phyloP scores from a whole-genome alignment of 306 rosid genomes.

The Quillaja saponaria region DNA sequence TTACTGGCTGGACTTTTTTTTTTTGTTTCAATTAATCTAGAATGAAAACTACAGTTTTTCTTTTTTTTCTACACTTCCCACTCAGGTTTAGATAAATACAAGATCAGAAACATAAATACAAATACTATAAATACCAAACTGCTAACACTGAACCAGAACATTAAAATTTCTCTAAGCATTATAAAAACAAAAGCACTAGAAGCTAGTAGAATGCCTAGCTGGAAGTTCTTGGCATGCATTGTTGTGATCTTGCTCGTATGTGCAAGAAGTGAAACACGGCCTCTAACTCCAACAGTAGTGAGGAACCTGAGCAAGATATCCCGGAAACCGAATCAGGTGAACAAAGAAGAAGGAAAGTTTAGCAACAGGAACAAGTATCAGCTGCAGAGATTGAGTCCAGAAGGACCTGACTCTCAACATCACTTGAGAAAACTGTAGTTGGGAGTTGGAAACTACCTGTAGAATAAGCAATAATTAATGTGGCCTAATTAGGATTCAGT shows the following conservation, averaged over 20 bases:
- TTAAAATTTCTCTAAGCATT: too few species aligned
- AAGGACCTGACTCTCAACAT: slow-evolving; percentile 66
- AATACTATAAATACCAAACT: too few species aligned
- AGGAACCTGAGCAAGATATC: slow-evolving; percentile 13
- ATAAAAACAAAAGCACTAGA: not conserved
- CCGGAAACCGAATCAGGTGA: slow-evolving; percentile 14
- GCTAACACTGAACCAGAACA: too few species aligned
- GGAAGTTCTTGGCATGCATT: slow-evolving; percentile 21
- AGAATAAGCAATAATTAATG: not conserved
- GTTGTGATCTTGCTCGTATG: slow-evolving; percentile 30
- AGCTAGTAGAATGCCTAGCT: not conserved
- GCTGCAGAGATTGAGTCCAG: slow-evolving; percentile 48
- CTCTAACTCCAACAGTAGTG: slow-evolving; percentile 32
- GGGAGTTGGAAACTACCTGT: not conserved
- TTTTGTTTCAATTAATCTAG: too few species aligned
- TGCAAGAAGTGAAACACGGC: slow-evolving; percentile 39
- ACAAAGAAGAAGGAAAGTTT: slow-evolving; percentile 20
- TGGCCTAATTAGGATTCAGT: not conserved
- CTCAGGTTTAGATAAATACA: not conserved
- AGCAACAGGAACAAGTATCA: not conserved
- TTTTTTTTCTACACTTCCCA: too few species aligned
- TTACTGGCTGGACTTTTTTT: too few species aligned
- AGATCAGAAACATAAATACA: too few species aligned
- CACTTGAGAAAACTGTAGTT: slow-evolving; percentile 20
- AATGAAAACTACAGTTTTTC: too few species aligned